Evolutionary conservation across 1,139 yeast genomes (phyloP), one percentile per base, ranked within the genome.

Genomic region (Yamadazyma friedrichii): DNA sequence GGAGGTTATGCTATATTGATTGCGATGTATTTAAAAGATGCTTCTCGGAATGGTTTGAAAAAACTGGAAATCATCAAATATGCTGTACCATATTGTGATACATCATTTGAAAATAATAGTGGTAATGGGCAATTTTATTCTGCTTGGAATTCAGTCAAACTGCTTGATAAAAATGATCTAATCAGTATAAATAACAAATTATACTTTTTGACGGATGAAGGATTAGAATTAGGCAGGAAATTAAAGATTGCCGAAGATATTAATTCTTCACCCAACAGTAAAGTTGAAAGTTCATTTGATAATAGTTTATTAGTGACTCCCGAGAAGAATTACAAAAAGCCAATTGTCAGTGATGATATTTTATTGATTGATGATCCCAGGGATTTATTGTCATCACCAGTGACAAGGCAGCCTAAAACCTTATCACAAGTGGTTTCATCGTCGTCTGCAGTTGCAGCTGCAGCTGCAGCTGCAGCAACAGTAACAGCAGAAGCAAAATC

Each of bases 1-100:
- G 97, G 98, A 0, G 94, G 89, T 0, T 93, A 86, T 63, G 96
- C 95, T 0, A 85, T 93, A 6, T 54, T 93, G 30, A 50, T 89
- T 15, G 84, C 85, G 0, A 61, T 93, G 11, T 68, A 76, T 40
- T 67, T 78, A 33, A 60, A 74, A 25, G 93, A 84, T 52, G 62
- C 65, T 9, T 53, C 61, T 1, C 52, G 71, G 17, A 55, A 56
- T 20, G 89, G 89, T 0, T 58, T 86, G 55, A 72, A 81, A 4
- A 84, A 80, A 54, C 78, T 78, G 9, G 84, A 80, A 38, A 74
- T 89, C 9, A 65, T 76, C 6, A 58, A 73, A 16, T 56, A 61
- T 22, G 95, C 91, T 0, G 64, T 80, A 4, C 75, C 76, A 3
- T 84, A 71, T 54, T 80, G 89, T 46, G 85, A 84, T 45, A 59